Conservation (phyloP, 2,329 filamentous ascomycete species). For the Metarhizium guizhouense region DNA sequence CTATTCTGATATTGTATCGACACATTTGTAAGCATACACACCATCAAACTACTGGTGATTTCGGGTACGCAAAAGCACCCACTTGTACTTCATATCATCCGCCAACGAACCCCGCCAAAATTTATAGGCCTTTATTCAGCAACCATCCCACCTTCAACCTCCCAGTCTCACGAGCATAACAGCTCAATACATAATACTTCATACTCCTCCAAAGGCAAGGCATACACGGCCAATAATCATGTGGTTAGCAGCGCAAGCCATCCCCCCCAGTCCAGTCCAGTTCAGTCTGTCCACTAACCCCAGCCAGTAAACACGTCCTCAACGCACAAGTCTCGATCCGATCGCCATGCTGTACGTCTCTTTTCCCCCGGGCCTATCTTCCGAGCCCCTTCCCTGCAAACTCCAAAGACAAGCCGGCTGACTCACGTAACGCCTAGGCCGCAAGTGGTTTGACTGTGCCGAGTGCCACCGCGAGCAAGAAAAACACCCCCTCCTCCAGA, state of each 20-base stretch:
- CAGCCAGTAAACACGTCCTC: conserved; percentile 82
- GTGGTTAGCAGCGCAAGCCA: background rate
- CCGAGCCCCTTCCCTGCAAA: too few species aligned
- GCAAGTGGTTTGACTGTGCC: conserved; percentile 98
- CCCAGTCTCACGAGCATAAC: background rate
- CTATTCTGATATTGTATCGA: too few species aligned
- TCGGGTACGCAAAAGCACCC: too few species aligned
- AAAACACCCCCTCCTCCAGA: conserved; percentile 65
- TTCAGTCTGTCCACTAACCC: background rate
- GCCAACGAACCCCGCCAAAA: too few species aligned
- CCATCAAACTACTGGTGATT: too few species aligned
- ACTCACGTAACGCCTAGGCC: conserved; percentile 41
- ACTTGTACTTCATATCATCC: too few species aligned
- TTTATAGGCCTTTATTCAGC: too few species aligned
- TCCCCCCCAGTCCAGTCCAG: background rate
- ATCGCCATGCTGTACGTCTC: conserved; percentile 77
- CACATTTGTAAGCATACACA: too few species aligned
- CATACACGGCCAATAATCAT: background rate
- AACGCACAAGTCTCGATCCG: conserved; percentile 97
- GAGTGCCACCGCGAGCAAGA: conserved; percentile 85
- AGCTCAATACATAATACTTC: background rate
- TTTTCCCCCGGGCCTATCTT: background rate
- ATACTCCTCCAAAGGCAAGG: background rate
- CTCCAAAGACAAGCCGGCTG: background rate
- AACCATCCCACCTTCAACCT: background rate